phyloP scores from a whole-genome alignment of 305 asterid genomes.

The Solanum hybrid region DNA sequence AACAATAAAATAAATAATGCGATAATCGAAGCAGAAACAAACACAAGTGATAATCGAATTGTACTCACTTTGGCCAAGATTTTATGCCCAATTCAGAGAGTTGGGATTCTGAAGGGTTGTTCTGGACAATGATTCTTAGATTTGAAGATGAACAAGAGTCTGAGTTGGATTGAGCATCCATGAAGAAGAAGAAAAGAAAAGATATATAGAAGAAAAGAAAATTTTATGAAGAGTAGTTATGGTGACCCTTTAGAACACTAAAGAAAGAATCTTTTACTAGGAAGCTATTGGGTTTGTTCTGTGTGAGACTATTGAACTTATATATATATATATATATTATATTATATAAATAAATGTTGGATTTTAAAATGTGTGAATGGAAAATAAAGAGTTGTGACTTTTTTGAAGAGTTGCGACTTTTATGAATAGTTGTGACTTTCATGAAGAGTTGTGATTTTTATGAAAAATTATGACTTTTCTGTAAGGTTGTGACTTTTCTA shows the following conservation, averaged over 20 bases:
- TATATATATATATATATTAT: neutral
- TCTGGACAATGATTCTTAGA: conserved; percentile 54
- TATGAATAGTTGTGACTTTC: neutral
- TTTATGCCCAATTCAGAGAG: conserved; percentile 70
- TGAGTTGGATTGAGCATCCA: conserved; percentile 47
- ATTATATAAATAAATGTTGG: no score
- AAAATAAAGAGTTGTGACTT: no score
- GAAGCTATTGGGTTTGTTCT: neutral
- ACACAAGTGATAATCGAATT: neutral
- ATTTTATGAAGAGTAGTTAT: neutral
- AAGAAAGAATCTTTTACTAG: neutral
- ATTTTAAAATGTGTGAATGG: no score
- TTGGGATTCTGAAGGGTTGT: conserved; percentile 53
- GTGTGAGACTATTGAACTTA: neutral
- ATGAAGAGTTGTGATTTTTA: no score
- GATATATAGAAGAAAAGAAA: neutral
- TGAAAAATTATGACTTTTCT: neutral
- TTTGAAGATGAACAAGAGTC: conserved; percentile 23
- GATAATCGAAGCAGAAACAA: neutral
- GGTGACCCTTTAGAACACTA: neutral
- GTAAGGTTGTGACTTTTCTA: no score
- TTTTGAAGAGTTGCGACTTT: accelerated
- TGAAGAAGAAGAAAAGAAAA: neutral
- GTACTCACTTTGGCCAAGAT: conserved; percentile 82
- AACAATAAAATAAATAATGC: neutral